phyloP scores from a whole-genome alignment of 306 rosid species.

The Begonia peltatifolia region DNA sequence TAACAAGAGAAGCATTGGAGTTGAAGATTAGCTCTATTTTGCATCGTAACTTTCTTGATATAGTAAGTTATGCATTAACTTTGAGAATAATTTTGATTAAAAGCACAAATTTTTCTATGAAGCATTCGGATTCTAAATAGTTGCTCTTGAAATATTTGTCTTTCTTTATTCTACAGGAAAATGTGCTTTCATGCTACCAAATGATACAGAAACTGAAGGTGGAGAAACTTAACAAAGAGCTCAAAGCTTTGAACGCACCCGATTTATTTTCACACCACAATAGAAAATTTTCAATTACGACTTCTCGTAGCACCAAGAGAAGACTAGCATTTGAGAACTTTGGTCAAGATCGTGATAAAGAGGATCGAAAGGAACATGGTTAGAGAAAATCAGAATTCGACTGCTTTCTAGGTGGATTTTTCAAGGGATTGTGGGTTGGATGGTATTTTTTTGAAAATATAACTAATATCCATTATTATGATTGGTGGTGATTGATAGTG shows the following conservation, averaged over 20 bases:
- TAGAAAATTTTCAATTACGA: slow-evolving; percentile 22
- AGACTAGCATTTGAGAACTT: slow-evolving; percentile 32
- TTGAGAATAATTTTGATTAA: too few relatives aligned
- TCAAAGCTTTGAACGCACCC: slow-evolving; percentile 15
- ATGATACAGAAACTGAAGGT: slow-evolving; percentile 31
- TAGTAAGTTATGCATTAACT: slow-evolving; percentile 27
- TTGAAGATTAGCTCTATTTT: slow-evolving; percentile 43
- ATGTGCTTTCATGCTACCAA: slow-evolving; percentile 32
- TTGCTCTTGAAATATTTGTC: not conserved
- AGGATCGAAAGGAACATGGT: slow-evolving; percentile 1
- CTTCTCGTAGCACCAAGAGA: slow-evolving; percentile 31
- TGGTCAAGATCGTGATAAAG: slow-evolving; percentile 10
- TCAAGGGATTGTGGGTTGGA: not conserved
- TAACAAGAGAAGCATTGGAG: slow-evolving; percentile 35
- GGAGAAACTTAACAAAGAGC: slow-evolving; percentile 19
- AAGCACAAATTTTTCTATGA: not conserved
- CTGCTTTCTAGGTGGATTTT: slow-evolving; percentile 3
- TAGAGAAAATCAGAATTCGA: slow-evolving; percentile 13
- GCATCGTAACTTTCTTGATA: slow-evolving; percentile 21
- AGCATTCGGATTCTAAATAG: not conserved
- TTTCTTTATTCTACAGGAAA: slow-evolving; percentile 28
- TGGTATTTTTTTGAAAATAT: too few relatives aligned
- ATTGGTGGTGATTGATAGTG: too few relatives aligned
- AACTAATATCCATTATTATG: too few relatives aligned
- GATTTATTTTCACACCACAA: slow-evolving; percentile 16